These are phyloP conservation scores for Penicillium glabrum DNA, from an alignment of 2,329 filamentous ascomycete genomes.

Conservation along the genomic window DNA sequence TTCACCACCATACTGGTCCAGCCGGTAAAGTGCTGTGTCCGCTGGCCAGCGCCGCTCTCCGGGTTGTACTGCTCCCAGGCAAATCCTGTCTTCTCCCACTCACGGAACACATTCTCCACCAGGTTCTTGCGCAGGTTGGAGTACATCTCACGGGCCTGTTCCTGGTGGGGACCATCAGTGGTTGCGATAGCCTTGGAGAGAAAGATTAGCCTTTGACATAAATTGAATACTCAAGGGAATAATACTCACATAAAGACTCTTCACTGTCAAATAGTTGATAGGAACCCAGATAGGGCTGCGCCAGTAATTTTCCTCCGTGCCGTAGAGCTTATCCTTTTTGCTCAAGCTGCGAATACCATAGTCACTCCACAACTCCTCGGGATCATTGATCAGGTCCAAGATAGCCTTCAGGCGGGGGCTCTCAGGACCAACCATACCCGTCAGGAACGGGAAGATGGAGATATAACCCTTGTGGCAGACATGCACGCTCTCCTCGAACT, in stretches of 20 bases:
- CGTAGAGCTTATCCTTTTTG: slow-evolving; percentile 78
- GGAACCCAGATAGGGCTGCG: slow-evolving; percentile 92
- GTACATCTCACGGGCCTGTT: slow-evolving; percentile 72
- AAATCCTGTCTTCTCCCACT: slow-evolving; percentile 89
- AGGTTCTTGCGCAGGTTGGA: slow-evolving; percentile 75
- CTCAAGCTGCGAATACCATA: slow-evolving; percentile 89
- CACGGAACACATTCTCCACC: slow-evolving; percentile 81
- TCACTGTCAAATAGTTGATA: slow-evolving; percentile 86
- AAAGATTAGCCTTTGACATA: slow-evolving; percentile 10
- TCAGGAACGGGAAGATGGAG: slow-evolving; percentile 87
- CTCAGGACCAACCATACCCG: slow-evolving; percentile 73
- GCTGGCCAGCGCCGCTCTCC: slow-evolving; percentile 87
- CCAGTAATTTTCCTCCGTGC: slow-evolving; percentile 96
- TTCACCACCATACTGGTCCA: slow-evolving; percentile 99
- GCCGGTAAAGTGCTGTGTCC: slow-evolving; percentile 96
- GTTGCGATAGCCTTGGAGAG: slow-evolving; percentile 62
- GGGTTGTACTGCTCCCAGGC: slow-evolving; percentile 99
- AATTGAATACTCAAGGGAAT: not conserved
- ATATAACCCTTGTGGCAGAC: slow-evolving; percentile 98
- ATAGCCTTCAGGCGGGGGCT: slow-evolving; percentile 72
- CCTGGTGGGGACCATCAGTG: slow-evolving; percentile 64
- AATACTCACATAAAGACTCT: slow-evolving; percentile 71
- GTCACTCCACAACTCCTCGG: slow-evolving; percentile 84
- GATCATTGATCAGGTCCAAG: slow-evolving; percentile 74
- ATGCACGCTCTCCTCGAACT: slow-evolving; percentile 83